A percentile compares a stretch with the other conserved stretches of the same genome.
Evolutionary conservation across 768 basidiomycete genomes (phyloP).

Genomic region (Calocera cornea): DNA sequence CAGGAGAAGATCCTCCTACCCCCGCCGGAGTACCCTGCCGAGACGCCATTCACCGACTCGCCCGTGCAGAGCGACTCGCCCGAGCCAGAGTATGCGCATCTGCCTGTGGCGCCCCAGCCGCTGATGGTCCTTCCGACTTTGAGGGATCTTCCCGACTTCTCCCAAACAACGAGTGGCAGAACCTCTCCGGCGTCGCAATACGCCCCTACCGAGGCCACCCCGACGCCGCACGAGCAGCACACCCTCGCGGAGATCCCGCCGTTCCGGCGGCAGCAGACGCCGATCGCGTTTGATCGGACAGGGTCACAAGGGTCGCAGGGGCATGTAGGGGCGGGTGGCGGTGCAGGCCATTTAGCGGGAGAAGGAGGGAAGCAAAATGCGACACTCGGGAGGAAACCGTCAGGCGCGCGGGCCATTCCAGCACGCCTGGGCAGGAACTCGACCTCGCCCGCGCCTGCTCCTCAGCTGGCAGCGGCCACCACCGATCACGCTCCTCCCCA

Average conservation of each 20-base stretch:
- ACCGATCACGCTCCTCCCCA: not conserved
- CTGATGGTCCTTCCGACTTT: not conserved
- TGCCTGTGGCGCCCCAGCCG: not conserved
- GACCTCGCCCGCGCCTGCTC: slow-evolving; percentile 5
- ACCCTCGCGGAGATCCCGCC: not conserved
- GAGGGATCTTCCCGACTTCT: not conserved
- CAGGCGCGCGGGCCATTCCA: slow-evolving; percentile 23
- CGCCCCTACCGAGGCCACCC: not conserved
- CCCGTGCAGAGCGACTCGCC: not conserved
- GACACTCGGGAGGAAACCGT: slow-evolving; percentile 22
- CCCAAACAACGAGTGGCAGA: not conserved
- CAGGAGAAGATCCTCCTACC: not conserved
- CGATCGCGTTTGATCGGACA: not conserved
- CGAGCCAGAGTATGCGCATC: not conserved
- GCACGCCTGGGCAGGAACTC: not conserved
- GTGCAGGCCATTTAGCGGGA: not conserved
- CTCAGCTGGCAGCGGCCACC: slow-evolving; percentile 10
- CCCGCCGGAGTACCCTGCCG: not conserved
- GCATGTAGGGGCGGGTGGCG: not conserved
- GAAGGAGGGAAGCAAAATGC: slow-evolving; percentile 6
- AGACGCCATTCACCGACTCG: not conserved
- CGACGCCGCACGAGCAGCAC: slow-evolving; percentile 6
- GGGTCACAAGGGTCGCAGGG: not conserved
- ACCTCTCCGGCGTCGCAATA: not conserved
- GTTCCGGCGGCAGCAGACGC: not conserved